Conservation (phyloP, 2,329 filamentous ascomycete genomes). For the Stagonosporopsis rhizophila region DNA sequence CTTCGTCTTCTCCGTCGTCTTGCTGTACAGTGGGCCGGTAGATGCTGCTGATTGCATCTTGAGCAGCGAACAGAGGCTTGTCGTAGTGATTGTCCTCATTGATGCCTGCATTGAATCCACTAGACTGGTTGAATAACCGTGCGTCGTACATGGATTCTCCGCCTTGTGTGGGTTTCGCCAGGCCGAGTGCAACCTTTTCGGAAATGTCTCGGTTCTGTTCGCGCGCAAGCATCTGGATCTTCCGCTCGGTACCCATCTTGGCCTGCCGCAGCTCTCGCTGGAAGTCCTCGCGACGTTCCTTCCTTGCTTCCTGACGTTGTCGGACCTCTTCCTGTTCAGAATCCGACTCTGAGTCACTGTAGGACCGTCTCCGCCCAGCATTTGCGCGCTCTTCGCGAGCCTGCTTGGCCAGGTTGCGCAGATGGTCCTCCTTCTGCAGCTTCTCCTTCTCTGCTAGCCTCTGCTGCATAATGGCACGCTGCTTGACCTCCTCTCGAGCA, state of each 20-base stretch:
- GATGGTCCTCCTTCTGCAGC: conserved; percentile 87
- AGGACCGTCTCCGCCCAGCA: conserved; percentile 50
- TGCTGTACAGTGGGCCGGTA: conserved; percentile 80
- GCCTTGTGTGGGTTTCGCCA: conserved; percentile 92
- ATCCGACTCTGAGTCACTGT: conserved; percentile 52
- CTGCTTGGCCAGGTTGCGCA: conserved; percentile 87
- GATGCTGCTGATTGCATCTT: conserved; percentile 93
- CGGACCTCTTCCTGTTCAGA: conserved; percentile 73
- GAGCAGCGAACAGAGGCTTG: conserved; percentile 94
- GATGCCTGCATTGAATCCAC: conserved; percentile 88
- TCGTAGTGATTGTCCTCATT: conserved; percentile 98
- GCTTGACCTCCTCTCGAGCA: conserved; percentile 92
- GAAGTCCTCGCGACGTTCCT: conserved; percentile 79
- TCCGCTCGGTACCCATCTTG: conserved; percentile 91
- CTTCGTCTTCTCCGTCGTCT: conserved; percentile 78
- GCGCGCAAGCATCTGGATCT: conserved; percentile 89
- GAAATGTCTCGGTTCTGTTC: conserved; percentile 97
- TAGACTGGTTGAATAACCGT: conserved; percentile 90
- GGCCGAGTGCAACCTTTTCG: conserved; percentile 91
- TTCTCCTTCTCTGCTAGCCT: conserved; percentile 96
- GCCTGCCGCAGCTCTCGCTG: conserved; percentile 91
- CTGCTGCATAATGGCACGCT: conserved; percentile 94
- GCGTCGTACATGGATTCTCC: conserved; percentile 98
- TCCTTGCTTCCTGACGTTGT: conserved; percentile 78
- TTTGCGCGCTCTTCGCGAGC: conserved; percentile 80